phyloP scores from a whole-genome alignment of 345 rosid genomes.

The Triadica sebifera region DNA sequence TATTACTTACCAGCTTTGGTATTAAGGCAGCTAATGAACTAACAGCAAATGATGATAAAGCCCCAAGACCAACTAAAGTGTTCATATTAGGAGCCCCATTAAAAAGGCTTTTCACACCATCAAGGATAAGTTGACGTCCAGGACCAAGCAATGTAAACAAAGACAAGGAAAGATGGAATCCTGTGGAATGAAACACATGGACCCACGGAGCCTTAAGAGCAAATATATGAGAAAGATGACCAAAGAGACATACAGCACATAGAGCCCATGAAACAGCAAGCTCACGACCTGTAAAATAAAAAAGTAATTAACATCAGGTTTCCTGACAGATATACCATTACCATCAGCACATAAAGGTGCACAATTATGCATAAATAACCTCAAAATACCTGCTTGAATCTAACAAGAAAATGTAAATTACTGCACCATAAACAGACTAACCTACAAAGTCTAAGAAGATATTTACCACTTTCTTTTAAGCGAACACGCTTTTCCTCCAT shows the following conservation, averaged over 20 bases:
- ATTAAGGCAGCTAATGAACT: conserved; percentile 80
- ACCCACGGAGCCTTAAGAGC: conserved; percentile 73
- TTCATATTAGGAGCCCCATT: conserved; percentile 94
- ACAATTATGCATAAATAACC: background rate
- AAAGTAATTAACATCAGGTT: conserved; percentile 21
- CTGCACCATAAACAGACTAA: background rate
- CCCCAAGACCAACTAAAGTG: conserved; percentile 95
- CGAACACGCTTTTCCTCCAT: conserved; percentile 73
- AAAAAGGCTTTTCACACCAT: conserved; percentile 75
- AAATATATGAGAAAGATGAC: conserved; percentile 78
- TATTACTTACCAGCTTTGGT: conserved; percentile 66
- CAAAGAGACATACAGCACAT: conserved; percentile 93
- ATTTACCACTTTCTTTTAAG: conserved; percentile 74
- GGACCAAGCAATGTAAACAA: conserved; percentile 91
- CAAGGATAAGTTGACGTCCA: conserved; percentile 80
- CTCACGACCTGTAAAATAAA: conserved; percentile 56
- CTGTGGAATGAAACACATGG: conserved; percentile 79
- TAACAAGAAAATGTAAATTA: background rate
- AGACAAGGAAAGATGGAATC: conserved; percentile 82
- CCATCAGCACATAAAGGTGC: background rate
- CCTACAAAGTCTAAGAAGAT: conserved; percentile 1
- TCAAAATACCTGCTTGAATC: background rate
- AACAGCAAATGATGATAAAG: conserved; percentile 84
- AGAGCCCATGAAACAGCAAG: conserved; percentile 97
- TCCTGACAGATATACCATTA: too few relatives aligned